Conservation (phyloP, 768 basidiomycete genomes). For the Suillus americanus region DNA sequence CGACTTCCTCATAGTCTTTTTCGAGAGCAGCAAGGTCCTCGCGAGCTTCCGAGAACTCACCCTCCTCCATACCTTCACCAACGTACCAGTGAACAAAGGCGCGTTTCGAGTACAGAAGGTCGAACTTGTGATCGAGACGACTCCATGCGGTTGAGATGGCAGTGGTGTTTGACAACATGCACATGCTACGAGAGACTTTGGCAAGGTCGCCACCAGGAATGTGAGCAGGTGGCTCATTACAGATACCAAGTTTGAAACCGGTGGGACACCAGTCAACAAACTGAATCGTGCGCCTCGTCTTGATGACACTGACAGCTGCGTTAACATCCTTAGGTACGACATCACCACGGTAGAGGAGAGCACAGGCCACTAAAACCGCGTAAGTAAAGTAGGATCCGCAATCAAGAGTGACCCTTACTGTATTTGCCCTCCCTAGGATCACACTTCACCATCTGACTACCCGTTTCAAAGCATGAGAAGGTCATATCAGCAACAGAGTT, state of each 20-base stretch:
- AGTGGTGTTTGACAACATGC: slow-evolving; percentile 78
- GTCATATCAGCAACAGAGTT: slow-evolving; percentile 99
- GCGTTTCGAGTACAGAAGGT: slow-evolving; percentile 72
- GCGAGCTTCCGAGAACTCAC: slow-evolving; percentile 98
- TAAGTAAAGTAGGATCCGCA: background rate
- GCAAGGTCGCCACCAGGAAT: slow-evolving; percentile 78
- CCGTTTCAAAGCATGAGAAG: slow-evolving; percentile 80
- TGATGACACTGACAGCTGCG: slow-evolving; percentile 70
- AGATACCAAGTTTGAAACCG: slow-evolving; percentile 78
- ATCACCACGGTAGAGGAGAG: slow-evolving; percentile 72
- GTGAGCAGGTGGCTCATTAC: slow-evolving; percentile 74
- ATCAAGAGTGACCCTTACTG: slow-evolving; percentile 38
- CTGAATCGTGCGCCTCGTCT: slow-evolving; percentile 77
- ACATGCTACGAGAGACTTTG: slow-evolving; percentile 71
- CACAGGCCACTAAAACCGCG: slow-evolving; percentile 53
- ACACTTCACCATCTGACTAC: slow-evolving; percentile 81
- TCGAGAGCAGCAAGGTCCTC: slow-evolving; percentile 99
- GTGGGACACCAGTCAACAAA: slow-evolving; percentile 82
- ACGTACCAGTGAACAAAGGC: slow-evolving; percentile 63
- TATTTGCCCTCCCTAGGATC: slow-evolving; percentile 81
- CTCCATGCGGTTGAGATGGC: slow-evolving; percentile 76
- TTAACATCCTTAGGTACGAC: slow-evolving; percentile 80
- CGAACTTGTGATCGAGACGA: slow-evolving; percentile 76
- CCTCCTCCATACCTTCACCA: slow-evolving; percentile 83
- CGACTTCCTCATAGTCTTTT: slow-evolving; percentile 92